Evolutionary conservation across 345 rosid genomes (phyloP), one percentile per base, ranked within the genome.

Genomic region (rapeseed (Brassica napus)): DNA sequence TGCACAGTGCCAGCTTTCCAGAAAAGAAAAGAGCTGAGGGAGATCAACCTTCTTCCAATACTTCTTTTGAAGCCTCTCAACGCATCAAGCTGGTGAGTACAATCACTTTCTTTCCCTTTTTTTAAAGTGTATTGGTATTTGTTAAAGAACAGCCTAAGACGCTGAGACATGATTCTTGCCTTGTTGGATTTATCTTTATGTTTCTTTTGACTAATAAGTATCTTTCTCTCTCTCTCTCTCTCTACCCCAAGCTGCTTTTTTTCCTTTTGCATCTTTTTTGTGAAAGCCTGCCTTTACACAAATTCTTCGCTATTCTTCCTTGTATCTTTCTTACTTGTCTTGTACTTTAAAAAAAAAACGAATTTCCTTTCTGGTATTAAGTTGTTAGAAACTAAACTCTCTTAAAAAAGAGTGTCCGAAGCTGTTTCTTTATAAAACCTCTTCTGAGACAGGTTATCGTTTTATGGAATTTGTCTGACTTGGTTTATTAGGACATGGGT

Each of bases 401-500:
- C 55, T 71, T 71, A 35, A 49, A 39, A 24, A 9, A 39, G 8
- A 18, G 39, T 68, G 60, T 70, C 30, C 69, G 32, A 65, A 70
- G 72, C 58, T 49, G 74, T 68, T 76, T 65, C 16, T 58, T 30
- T 30, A 16, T 15, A 58, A 37, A 60, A 72, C 65, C 34, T 60
- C 81, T 76, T 72, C 74, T 67, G 34, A 37, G 66, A 57, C 71
- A 16, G 14, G 18, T 68, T 49, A 64, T 21, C 4, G 73, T 80
- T 75, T 75, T 55, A 31, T 65, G 72, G 42, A 44, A 39, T 69
- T 71, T 47, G 80, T 63, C 73, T 71, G 65, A n/a, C 68, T 42
- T 78, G 79, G 67, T 82, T 57, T 87, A 92, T 57, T 87, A 92
- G 98, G 92, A 91, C 65, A 88, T 82, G 88, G 91, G 82, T 77